Evolutionary conservation across 2,329 filamentous ascomycete species (phyloP).

Genomic region (Fusarium sp.): DNA sequence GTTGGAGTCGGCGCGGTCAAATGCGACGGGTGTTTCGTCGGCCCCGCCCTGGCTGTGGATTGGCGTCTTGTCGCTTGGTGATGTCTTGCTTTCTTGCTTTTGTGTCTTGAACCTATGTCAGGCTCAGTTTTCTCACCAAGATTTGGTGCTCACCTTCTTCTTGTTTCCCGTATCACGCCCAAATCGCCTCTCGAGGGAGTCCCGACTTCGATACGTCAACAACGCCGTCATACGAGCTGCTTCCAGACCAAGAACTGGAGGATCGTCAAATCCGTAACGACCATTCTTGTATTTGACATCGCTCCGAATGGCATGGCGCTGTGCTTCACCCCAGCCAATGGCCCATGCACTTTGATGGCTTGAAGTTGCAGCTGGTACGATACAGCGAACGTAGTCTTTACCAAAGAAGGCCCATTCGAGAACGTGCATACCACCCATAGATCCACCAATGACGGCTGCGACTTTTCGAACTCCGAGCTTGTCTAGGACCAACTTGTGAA

Average conservation of each 20-base stretch:
- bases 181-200: background rate
- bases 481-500: background rate
- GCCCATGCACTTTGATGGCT: background rate
- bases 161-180: background rate
- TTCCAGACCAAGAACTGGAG: background rate
- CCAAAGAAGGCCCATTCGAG: background rate
- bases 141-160: background rate
- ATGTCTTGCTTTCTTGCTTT: background rate
- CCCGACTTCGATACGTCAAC: background rate
- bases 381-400: background rate
- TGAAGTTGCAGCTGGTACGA: background rate
- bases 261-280: background rate
- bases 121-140: rapidly evolving
- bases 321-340: background rate
- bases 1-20: background rate
- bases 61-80: background rate
- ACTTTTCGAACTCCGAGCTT: background rate
- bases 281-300: background rate
- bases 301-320: background rate
- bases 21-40: background rate
- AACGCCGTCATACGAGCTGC: background rate
- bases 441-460: background rate
- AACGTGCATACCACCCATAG: background rate
- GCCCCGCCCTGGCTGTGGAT: background rate
- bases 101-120: background rate